Evolutionary conservation across 2,329 filamentous ascomycete genomes (phyloP), one percentile per base, ranked within the genome.

Genomic region (Fusarium succisae): DNA sequence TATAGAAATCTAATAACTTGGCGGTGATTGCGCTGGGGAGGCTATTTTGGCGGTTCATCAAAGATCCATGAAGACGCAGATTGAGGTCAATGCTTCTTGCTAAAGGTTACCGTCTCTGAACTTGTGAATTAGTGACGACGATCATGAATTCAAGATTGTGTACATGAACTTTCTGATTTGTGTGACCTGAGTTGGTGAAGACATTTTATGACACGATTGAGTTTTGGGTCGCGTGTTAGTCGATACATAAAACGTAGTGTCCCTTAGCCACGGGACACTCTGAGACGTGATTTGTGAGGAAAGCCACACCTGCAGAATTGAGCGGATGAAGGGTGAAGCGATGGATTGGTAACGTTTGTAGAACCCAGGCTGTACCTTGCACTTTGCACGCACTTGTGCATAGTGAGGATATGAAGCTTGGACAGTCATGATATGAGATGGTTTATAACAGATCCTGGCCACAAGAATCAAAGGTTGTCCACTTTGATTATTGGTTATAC

Each of bases 281-380:
- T 77, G 74, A 72, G 63, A 73, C 73, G 44, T 70, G 48, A 72
- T 68, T 54, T 73, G 75, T 75, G 60, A 73, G 66, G 73, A 73
- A 69, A 60, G 66, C 55, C 56, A 63, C 51, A 44, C 53, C 50
- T 57, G 64, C 58, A 73, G 47, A 63, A 35, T 35, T 37, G 56
- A 63, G 66, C 51, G 41, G 61, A 70, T 59, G 45, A 63, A 59
- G 39, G 44, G 47, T 38, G 51, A 66, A 56, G 44, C 54, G 59
- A 66, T 54, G 66, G 60, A 58, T 43, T 51, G 28, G 28, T 30
- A 39, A 55, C 15, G 26, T 55, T 55, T 6, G 51, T 28, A 41
- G 26, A 41, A 41, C 39, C 45, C 22, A 44, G 37, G 35, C 41
- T 53, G 24, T 44, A 44, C 58, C 55, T 41, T 64, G 55, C 39